phyloP scores from a whole-genome alignment of 208 protist species.

The Borovskyia barvae region DNA sequence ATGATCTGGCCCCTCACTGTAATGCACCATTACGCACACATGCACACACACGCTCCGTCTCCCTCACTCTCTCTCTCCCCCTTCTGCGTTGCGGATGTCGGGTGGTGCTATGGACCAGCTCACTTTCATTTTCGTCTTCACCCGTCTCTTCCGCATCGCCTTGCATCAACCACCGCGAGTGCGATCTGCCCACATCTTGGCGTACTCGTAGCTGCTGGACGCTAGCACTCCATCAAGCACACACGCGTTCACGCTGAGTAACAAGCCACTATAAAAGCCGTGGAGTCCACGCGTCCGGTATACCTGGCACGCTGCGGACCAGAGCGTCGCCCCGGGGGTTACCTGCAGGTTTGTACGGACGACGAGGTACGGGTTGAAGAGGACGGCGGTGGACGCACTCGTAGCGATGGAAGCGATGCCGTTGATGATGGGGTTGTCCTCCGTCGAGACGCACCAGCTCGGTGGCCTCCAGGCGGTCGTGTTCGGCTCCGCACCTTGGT shows the following conservation, averaged over 20 bases:
- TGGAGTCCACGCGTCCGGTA: constrained; percentile 48
- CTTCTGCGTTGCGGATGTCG: background rate
- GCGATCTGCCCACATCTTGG: constrained; percentile 76
- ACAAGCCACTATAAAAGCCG: constrained; percentile 73
- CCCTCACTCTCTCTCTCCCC: background rate
- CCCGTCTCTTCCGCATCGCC: background rate
- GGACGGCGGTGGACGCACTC: constrained; percentile 58
- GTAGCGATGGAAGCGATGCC: constrained; percentile 56
- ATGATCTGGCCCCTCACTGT: too few relatives aligned
- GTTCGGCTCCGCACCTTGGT: background rate
- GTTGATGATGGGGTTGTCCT: constrained; percentile 78
- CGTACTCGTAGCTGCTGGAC: constrained; percentile 84
- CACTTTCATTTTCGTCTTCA: background rate
- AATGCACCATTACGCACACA: too few relatives aligned
- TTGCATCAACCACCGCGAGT: constrained; percentile 14
- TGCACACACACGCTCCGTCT: too few relatives aligned
- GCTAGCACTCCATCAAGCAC: constrained; percentile 74
- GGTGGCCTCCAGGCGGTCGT: constrained; percentile 14
- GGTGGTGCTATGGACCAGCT: too few relatives aligned
- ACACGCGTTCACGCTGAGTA: constrained; percentile 66
- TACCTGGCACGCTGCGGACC: constrained; percentile 35
- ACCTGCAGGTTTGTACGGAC: constrained; percentile 81
- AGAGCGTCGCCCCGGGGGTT: constrained; percentile 60
- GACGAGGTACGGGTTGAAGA: constrained; percentile 88
- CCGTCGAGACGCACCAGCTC: constrained; percentile 42